Evolutionary conservation across 352 stramenopile genomes (phyloP), one percentile per base, ranked within the genome.

Genomic region (Globisporangium okanoganense): DNA sequence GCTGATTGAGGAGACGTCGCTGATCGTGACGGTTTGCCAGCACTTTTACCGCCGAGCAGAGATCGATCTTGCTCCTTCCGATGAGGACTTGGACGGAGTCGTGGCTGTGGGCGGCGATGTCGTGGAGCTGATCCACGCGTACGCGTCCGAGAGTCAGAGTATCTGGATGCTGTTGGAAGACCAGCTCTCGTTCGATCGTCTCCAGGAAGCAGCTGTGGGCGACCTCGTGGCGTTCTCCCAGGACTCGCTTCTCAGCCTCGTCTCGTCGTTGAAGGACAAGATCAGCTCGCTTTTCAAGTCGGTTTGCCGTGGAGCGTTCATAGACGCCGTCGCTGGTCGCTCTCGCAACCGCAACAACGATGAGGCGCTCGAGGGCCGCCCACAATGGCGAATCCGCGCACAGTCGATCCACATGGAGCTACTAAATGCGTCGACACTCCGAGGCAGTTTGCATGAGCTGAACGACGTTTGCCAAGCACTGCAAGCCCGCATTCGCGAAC

Each of bases 291-390:
- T 92, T 22, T 90, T 83, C 66, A 94, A 94, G 58, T 57, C 79
- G 14, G 83, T 91, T n/a, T 90, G 81, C 31, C 79, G 85, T 33
- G 85, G 85, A 18, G 77, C 81, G 2, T 89, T 94, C 54, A 90
- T 79, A 0, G 85, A 94, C 65, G 81, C 83, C 0, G 78, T 90
- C 24, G 81, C 78, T 22, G 74, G 76, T 13, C 77, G 75, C 24
- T 64, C 67, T 25, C 71, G 69, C 10, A 63, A 66, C 14, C 56
- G 64, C 8, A 68, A 62, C 36, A 56, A 72, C 65, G 18, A 58
- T 22, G 44, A 54, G 29, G 43, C 41, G 18, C 38, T 52, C 2
- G 69, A 75, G 61, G 73, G 78, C 0, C 77, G 77, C 0, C 78
- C 82, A 6, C 78, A 88, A 57, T 91, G 82, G 81, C 76, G 83